Conservation (phyloP, 495 filamentous ascomycete species). For the Neurospora sp. region DNA sequence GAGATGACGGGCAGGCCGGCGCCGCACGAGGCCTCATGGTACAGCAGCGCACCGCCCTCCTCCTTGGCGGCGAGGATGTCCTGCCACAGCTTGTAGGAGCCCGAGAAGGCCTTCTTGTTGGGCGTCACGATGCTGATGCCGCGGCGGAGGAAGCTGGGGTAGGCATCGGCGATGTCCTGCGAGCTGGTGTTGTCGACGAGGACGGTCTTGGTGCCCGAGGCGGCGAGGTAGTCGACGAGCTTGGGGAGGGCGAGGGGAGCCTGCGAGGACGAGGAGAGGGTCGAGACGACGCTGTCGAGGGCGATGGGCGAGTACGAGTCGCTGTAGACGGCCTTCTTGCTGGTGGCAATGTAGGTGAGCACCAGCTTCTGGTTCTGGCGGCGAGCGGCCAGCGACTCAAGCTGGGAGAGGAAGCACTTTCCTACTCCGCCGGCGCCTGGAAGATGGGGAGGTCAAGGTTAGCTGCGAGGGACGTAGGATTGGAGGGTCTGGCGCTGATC, state of each 20-base stretch:
- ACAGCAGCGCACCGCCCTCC: slow-evolving; percentile 59
- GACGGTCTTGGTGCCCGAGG: slow-evolving; percentile 60
- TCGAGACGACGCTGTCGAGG: slow-evolving; percentile 41
- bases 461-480: background rate
- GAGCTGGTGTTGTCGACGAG: slow-evolving; percentile 93
- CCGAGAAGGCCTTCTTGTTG: slow-evolving; percentile 95
- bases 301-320: slow-evolving; percentile 47
- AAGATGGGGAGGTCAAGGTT: slow-evolving; percentile 4
- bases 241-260: slow-evolving; percentile 51
- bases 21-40: slow-evolving; percentile 88
- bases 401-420: slow-evolving; percentile 77
- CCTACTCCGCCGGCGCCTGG: slow-evolving; percentile 89
- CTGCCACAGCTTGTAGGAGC: slow-evolving; percentile 63
- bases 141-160: slow-evolving; percentile 63
- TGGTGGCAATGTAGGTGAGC: slow-evolving; percentile 71
- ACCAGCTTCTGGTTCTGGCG: slow-evolving; percentile 47
- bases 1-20: slow-evolving; percentile 87
- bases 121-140: slow-evolving; percentile 89
- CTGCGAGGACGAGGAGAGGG: slow-evolving; percentile 45
- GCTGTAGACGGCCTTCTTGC: slow-evolving; percentile 63
- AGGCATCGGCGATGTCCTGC: slow-evolving; percentile 62
- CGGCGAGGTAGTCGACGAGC: slow-evolving; percentile 58
- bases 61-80: slow-evolving; percentile 62
- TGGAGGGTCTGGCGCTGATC: background rate
- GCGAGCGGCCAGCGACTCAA: slow-evolving; percentile 46